These are phyloP conservation scores for Aristolochia californica DNA, from an alignment of 164 flowering plant species.

Conservation along the genomic window DNA sequence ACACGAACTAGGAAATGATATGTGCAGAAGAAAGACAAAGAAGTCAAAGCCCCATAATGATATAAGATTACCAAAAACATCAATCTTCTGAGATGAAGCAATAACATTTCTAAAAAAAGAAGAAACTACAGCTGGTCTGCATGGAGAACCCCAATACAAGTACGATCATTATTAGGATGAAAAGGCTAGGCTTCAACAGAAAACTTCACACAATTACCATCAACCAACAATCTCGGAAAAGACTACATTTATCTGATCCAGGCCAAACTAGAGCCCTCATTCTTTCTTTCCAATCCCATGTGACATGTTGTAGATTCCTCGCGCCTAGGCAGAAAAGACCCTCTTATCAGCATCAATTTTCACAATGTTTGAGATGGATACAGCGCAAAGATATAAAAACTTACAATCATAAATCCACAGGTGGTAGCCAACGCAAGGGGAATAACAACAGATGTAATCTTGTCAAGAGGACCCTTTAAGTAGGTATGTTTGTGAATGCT, in stretches of 20 bases:
- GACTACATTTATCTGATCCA: background rate
- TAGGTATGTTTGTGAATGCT: conserved; percentile 52
- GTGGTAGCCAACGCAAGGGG: conserved; percentile 48
- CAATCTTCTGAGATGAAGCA: no score
- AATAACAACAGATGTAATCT: conserved; percentile 67
- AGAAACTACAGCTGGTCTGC: no score
- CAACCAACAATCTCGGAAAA: background rate
- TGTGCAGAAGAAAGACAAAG: no score
- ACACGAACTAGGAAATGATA: no score
- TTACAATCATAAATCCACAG: conserved; percentile 37
- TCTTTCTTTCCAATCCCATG: conserved; percentile 82
- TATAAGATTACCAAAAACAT: no score
- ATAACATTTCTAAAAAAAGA: no score
- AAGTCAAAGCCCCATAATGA: no score
- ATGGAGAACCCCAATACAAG: no score
- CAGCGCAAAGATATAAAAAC: conserved; percentile 11
- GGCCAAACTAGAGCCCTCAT: conserved; percentile 18
- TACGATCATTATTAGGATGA: background rate
- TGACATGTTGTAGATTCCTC: conserved; percentile 78
- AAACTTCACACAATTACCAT: background rate
- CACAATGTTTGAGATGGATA: background rate
- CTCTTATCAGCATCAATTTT: background rate
- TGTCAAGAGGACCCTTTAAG: conserved; percentile 53
- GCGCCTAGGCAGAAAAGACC: conserved; percentile 33
- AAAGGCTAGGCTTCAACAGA: background rate